These are phyloP conservation scores for Mortierella antarctica DNA, from an alignment of 192 early-diverging fungal species.

Conservation along the genomic window DNA sequence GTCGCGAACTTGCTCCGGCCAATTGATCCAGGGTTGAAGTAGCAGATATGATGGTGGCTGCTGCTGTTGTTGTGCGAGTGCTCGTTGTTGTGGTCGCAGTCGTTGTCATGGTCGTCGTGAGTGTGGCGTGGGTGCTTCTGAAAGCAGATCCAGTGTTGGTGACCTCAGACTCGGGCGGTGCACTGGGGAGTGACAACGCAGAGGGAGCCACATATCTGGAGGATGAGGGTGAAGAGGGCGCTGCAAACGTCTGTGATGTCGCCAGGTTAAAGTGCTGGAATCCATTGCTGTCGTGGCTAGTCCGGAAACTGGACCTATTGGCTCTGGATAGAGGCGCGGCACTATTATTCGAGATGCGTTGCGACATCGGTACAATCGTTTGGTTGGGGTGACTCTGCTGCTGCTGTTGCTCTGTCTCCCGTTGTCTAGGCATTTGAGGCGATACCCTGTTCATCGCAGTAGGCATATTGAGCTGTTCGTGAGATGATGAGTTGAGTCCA, in stretches of 20 bases:
- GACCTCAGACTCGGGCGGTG: background rate
- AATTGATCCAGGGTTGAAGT: no score
- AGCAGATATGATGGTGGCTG: no score
- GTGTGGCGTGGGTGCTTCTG: no score
- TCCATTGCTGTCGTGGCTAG: conserved; percentile 29
- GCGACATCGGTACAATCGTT: background rate
- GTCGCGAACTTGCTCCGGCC: no score
- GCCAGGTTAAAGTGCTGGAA: conserved; percentile 15
- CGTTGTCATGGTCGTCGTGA: no score
- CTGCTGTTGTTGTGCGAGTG: no score
- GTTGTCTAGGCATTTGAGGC: conserved; percentile 4
- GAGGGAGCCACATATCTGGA: background rate
- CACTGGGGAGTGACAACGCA: background rate
- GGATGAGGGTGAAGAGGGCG: background rate
- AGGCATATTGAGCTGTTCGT: conserved; percentile 1
- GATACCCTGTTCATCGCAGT: conserved; percentile 33
- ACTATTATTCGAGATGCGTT: background rate
- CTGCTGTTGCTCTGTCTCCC: conserved; percentile 20
- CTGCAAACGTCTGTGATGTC: background rate
- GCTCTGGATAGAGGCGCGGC: conserved; percentile 12
- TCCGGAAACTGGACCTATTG: conserved; percentile 15
- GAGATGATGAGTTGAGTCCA: no score
- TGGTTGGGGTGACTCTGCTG: conserved; percentile 12
- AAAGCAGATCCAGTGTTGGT: background rate
- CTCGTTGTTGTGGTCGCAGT: no score